Conservation (phyloP, 306 rosid species). For the Hippophae gyantsensis region DNA sequence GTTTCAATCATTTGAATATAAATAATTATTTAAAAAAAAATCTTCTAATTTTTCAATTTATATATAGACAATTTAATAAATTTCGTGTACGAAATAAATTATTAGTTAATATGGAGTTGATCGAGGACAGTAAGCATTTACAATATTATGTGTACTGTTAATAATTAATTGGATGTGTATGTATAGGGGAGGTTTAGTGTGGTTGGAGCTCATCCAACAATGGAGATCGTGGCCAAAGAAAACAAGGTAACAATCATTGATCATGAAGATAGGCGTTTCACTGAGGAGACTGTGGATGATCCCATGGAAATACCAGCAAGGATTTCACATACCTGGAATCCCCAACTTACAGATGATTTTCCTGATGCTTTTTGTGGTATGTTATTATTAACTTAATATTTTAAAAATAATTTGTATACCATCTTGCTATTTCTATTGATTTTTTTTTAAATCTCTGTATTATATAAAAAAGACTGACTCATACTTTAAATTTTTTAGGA, state of each 20-base stretch:
- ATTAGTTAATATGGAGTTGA: too few species aligned
- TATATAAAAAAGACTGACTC: too few species aligned
- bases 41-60: too few species aligned
- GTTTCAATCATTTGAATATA: too few species aligned
- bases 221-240: conserved; percentile 78
- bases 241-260: conserved; percentile 57
- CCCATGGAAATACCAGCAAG: conserved; percentile 52
- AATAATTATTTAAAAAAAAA: too few species aligned
- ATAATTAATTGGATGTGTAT: conserved; percentile 13
- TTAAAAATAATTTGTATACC: too few species aligned
- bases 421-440: too few species aligned
- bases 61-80: too few species aligned
- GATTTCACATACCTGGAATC: conserved; percentile 60
- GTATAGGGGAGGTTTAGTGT: conserved; percentile 75
- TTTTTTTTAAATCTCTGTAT: too few species aligned
- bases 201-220: conserved; percentile 62
- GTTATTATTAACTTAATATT: background rate
- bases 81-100: too few species aligned
- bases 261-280: conserved; percentile 40
- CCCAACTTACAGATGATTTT: conserved; percentile 43
- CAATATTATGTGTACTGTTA: background rate
- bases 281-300: conserved; percentile 52
- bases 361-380: conserved; percentile 85
- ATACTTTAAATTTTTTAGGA: too few species aligned
- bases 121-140: background rate